Evolutionary conservation across 1,284 basidiomycete genomes (phyloP), one percentile per base, ranked within the genome.

Genomic region (Ustilago xerochloae): DNA sequence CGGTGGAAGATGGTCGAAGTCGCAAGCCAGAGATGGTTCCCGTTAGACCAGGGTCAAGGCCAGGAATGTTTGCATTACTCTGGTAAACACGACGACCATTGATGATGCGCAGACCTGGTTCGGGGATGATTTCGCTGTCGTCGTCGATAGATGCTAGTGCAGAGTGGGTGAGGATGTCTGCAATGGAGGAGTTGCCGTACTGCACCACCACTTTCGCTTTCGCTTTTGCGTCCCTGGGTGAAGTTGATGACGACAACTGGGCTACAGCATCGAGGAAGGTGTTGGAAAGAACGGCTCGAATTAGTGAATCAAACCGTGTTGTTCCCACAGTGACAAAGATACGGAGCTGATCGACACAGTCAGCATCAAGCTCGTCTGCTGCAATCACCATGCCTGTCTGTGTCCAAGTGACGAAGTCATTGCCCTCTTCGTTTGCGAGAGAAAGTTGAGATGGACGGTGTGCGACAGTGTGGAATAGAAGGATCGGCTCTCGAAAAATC

Each of bases 241-340:
- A 32, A 41, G 36, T 39, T 20, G 26, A 29, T 18, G 18, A 16
- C 26, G 58, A 47, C 52, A 72, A 57, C 22, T 50, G 33, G 9
- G 67, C 57, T 7, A 78, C 18, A 0, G 55, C 33, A 9, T 54
- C 46, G 18, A 77, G 55, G 35, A 78, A 76, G 12, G 20, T 10
- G 28, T 64, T 24, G 5, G 63, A 66, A 13, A 78, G 58, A 15
- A 75, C 70, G 22, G 64, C 55, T 2, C 64, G 36, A 49, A 80
- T 70, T 7, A 81, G 68, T 9, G 70, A 67, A 55, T 80, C 79
- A 59, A 80, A 81, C 5, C 63, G 53, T 0, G 80, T 81, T 4
- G 75, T 80, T 9, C 80, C 80, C 0, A 81, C 80, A 3, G 79
- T 78, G 22, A 78, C 77, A 18, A 81, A 73, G 57, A 81, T 59